These are phyloP conservation scores for Micromonas pusilla DNA, from an alignment of 139 green algal genomes.

Conservation along the genomic window DNA sequence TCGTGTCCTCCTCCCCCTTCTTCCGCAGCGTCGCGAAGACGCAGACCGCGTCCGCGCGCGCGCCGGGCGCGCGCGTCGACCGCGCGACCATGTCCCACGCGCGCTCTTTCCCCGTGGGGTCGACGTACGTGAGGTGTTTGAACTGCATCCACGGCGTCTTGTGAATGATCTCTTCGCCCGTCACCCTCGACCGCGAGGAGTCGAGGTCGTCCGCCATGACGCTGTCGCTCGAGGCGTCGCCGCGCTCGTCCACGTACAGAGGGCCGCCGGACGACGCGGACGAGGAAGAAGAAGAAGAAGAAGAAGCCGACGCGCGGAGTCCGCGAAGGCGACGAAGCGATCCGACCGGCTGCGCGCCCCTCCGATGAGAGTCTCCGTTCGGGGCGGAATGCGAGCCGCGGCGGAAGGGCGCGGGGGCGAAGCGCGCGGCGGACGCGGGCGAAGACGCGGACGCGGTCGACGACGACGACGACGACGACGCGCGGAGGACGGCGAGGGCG, in stretches of 20 bases:
- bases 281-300: background rate
- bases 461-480: no score
- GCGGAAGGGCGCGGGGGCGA: no score
- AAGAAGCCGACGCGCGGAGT: no score
- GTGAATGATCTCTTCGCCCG: background rate
- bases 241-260: background rate
- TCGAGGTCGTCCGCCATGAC: background rate
- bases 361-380: no score
- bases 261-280: background rate
- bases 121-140: background rate
- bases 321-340: no score
- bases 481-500: no score
- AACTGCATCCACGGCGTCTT: background rate
- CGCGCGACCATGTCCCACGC: constrained; percentile 9
- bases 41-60: constrained; percentile 8
- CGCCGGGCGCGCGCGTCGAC: background rate
- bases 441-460: no score
- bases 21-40: constrained; percentile 3
- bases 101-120: background rate
- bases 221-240: background rate
- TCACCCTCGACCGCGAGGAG: background rate
- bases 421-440: no score
- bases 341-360: no score
- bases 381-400: no score
- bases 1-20: background rate